Evolutionary conservation across 148 eudicot genomes (phyloP).

Genomic region (Heliosperma pusillum): DNA sequence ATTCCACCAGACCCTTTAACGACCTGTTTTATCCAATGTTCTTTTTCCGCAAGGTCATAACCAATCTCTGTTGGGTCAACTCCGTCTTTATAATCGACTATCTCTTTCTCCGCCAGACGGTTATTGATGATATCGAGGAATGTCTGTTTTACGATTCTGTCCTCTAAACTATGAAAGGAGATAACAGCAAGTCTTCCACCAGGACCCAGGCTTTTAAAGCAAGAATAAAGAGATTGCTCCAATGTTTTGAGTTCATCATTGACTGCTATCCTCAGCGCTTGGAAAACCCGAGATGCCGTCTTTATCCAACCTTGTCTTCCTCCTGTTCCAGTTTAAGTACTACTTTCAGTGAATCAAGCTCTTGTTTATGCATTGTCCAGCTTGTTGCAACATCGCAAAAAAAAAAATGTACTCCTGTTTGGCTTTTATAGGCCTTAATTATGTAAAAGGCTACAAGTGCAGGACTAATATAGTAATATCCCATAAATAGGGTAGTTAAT

Average conservation of each 20-base stretch:
- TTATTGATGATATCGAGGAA: conserved; percentile 60
- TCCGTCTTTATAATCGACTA: conserved; percentile 4
- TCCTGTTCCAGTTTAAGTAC: conserved; percentile 34
- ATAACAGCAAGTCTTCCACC: conserved; percentile 98
- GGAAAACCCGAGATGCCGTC: conserved; percentile 94
- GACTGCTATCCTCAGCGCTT: conserved; percentile 95
- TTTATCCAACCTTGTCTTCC: conserved; percentile 99
- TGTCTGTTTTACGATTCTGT: conserved; percentile 89
- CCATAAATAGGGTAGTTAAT: too few species aligned
- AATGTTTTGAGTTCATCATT: conserved; percentile 86
- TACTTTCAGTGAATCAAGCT: conserved; percentile 12
- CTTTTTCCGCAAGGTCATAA: conserved; percentile 28
- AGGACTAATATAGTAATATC: too few species aligned
- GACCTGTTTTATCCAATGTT: conserved; percentile 66
- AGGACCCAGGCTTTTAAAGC: conserved; percentile 70
- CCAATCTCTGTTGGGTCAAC: conserved; percentile 12
- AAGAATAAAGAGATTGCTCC: conserved; percentile 57
- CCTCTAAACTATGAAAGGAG: conserved; percentile 95
- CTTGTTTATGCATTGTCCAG: background rate
- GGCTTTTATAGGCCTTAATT: too few species aligned
- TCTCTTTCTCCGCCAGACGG: conserved; percentile 18
- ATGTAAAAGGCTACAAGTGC: too few species aligned
- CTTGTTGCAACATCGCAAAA: background rate
- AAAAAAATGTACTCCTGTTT: too few species aligned
- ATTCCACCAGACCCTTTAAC: conserved; percentile 55